A percentile compares a stretch with the other conserved stretches of the same genome.
These are phyloP conservation scores for Eucalyptus cloeziana DNA, from an alignment of 345 rosid species.

Conservation along the genomic window DNA sequence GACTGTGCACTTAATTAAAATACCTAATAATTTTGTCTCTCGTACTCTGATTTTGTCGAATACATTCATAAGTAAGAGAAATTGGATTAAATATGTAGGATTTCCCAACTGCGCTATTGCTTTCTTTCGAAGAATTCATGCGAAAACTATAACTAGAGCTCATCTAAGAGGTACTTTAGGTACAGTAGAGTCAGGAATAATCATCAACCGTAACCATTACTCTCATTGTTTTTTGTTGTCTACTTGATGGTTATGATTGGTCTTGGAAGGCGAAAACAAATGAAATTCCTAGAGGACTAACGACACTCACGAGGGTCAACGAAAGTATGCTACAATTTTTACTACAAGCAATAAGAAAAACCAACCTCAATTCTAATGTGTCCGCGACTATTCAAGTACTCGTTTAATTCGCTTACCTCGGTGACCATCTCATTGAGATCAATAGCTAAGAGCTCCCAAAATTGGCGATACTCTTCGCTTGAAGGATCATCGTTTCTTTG, in stretches of 20 bases:
- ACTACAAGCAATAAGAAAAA: not conserved
- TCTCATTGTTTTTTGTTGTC: not conserved
- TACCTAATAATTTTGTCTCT: not conserved
- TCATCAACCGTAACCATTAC: not conserved
- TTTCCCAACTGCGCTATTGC: not conserved
- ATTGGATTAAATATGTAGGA: not conserved
- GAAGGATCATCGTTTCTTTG: constrained; percentile 10
- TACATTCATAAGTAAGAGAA: not conserved
- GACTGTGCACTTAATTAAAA: not conserved
- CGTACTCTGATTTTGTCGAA: not conserved
- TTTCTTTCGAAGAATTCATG: not conserved
- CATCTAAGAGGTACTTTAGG: not conserved
- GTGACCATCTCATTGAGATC: constrained; percentile 14
- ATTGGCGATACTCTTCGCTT: not conserved
- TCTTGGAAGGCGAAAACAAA: not conserved
- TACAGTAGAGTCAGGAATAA: not conserved
- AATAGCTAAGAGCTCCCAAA: constrained; percentile 7
- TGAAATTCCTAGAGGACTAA: not conserved
- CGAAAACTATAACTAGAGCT: not conserved
- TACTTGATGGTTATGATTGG: not conserved
- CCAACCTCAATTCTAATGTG: not conserved
- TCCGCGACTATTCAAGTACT: not conserved
- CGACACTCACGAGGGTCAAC: not conserved
- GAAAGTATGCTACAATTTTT: not conserved
- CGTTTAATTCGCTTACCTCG: constrained; percentile 3